Base-by-base conservation (phyloP, 2,329 filamentous ascomycete genomes). In the Orbilia ellipsospora region DNA sequence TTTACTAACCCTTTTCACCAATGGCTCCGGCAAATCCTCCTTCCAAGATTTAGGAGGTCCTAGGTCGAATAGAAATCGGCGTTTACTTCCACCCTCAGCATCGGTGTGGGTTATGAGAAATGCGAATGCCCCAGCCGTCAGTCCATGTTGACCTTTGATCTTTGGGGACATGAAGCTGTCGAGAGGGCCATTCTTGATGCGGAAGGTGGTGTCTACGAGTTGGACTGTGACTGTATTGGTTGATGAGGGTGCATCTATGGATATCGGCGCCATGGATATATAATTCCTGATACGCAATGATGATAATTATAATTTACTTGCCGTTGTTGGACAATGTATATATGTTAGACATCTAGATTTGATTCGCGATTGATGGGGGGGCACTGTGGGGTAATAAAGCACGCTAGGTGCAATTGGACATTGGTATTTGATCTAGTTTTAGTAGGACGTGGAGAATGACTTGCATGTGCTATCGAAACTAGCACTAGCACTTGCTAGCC, bases 41-140 rank as follows among this genome's bases (percentile, higher is more conserved):
- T 60, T 68, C 70, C 70, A 74, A 23, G 63, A 23, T 16, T 74
- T 74, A 4, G 70, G 70, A 18, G 70, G 56, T 0, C 70, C 70
- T 20, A 74, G 52, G 26, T 74, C 70, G n/a, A 74, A 68, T 16
- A 74, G 7, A 13, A 68, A 13, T 12, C 60, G 68, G 44, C 63
- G 56, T 4, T 59, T 28, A 0, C 26, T 40, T 0, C 40, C 57
- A n/a, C 56, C 20, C 13, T 40, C 31, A 16, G 20, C 5, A 13
- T 67, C 63, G 6, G 44, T 57, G 44, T 74, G 70, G 1, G 63
- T 68, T 16, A 74, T 68, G 1, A 74, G 63, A 28, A 52, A 74
- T n/a, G 23, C 57, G 28, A 67, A 68, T 16, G 28, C 70, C n/a
- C 63, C 70, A 20, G 23, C 62, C 13, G 52, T 50, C 1, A 74